Evolutionary conservation across 2,329 filamentous ascomycete genomes (phyloP), one percentile per base, ranked within the genome.

Genomic region (Ophiostoma quercus): DNA sequence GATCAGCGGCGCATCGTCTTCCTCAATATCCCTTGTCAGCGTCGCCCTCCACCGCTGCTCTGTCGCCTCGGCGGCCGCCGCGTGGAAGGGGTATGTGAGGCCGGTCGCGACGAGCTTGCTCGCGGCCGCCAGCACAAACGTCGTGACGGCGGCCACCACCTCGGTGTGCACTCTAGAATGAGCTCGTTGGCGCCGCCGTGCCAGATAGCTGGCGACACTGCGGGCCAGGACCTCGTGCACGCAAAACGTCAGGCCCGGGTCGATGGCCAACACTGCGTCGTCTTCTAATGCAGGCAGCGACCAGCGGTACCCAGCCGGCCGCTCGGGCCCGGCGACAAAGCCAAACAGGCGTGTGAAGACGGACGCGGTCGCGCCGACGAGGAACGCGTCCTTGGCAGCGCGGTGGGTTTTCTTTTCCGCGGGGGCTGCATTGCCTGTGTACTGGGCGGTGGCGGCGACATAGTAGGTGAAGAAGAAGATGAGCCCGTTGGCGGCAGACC

Each of bases 231-330:
- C 80, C 74, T 92, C 89, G 76, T 96, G 92, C 39, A 96, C 81
- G 74, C 94, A 88, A 77, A 97, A 94, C 0, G 94, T 96, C 73
- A 97, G 85, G 73, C 90, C 90, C 1, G 94, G 93, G 75, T 97
- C 97, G 37, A 96, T 82, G 0, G 93, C 94, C 67, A 96, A 80
- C 54, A 97, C 84, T 71, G 96, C 78, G 29, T 86, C 89, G 1
- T 92, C 92, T 25, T 90, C 91, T 34, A 96, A 91, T 84, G 7
- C 92, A 92, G 14, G 94, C 85, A 8, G 85, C 84, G 43, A 97
- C 83, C 39, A 43, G 22, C 34, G 67, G 43, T 65, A 22, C 16
- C 62, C 62, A 9, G 41, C 34, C 19, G 32, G 54, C 32, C 5
- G 25, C 63, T 34, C 9, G 14, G 57, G 11, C 47, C 43, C 14